These are phyloP conservation scores for Dionaea muscipula DNA, from an alignment of 179 eudicot species.

Conservation along the genomic window DNA sequence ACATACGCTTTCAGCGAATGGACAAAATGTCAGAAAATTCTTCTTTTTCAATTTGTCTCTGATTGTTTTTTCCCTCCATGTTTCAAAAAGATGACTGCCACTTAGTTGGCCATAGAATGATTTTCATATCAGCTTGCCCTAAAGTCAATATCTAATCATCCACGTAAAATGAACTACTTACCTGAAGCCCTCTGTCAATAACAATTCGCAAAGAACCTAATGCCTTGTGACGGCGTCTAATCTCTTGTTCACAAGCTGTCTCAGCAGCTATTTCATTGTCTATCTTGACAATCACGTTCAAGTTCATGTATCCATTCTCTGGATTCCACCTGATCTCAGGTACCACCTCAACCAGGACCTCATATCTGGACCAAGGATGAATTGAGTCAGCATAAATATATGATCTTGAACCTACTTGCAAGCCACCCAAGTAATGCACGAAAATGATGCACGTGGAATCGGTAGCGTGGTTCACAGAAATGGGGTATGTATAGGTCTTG, in stretches of 20 bases:
- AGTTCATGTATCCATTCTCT: slow-evolving; percentile 74
- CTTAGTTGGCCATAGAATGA: too few species aligned
- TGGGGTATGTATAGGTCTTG: too few species aligned
- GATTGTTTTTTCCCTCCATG: too few species aligned
- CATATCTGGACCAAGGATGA: slow-evolving; percentile 41
- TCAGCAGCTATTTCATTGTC: slow-evolving; percentile 81
- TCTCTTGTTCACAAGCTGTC: slow-evolving; percentile 59
- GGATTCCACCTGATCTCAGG: slow-evolving; percentile 83
- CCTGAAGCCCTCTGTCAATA: slow-evolving; percentile 84
- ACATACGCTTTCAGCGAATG: too few species aligned
- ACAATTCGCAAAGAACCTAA: slow-evolving; percentile 65
- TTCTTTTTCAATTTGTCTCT: too few species aligned
- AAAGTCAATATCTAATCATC: background rate
- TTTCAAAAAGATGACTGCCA: too few species aligned
- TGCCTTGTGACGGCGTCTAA: slow-evolving; percentile 63
- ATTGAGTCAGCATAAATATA: background rate
- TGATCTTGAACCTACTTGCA: background rate
- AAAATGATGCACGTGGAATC: too few species aligned
- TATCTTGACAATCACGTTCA: slow-evolving; percentile 73
- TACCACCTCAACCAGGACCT: slow-evolving; percentile 66
- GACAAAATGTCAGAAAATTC: too few species aligned
- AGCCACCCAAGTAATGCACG: too few species aligned
- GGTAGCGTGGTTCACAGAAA: too few species aligned
- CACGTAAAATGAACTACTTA: slow-evolving; percentile 13
- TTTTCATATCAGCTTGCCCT: background rate